Base-by-base conservation (phyloP, 768 basidiomycete species). In the Coprinellus aureogranulatus region DNA sequence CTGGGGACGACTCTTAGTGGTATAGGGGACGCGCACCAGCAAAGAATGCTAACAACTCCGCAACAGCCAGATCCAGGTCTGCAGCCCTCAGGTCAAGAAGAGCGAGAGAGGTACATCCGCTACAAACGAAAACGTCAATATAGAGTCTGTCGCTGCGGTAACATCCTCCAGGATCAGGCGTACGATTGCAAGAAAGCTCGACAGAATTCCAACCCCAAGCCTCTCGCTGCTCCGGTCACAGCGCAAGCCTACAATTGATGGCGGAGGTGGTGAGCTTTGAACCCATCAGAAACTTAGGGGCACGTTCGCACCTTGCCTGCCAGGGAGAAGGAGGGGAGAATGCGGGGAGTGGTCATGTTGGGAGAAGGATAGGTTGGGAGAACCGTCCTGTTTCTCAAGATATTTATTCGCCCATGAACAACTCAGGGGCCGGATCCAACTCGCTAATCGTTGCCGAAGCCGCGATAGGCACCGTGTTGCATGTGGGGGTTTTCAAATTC, bases 141-240 rank as follows among this genome's bases (percentile, higher is more conserved):
- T n/a, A 23, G 11, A 25, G 26, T n/a, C n/a, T n/a, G n/a, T n/a
- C n/a, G 20, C 23, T 25, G 48, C 61, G 39, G 52, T 58, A 58
- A 30, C n/a, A 25, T 31, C 48, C 12, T 10, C 47, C 20, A 50
- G 2, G 11, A 39, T 41, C 39, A 37, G 53, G 26, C 18, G 26
- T 28, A 92, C 90, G 90, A 90, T 72, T 90, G 86, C 62, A 94
- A 66, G 71, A 98, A 94, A 12, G 94, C 94, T 46, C 87, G 83
- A 69, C 93, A 94, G 69, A 98, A 93, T 70, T 93, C 88, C 62
- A 89, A 81, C 6, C 96, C 96, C 46, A 98, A 76, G 6, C 96
- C 96, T 65, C 90, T 81, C 12, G 94, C 96, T 54, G 88, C 96
- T 46, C 96, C 96, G 39, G 96, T 98, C 51, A 98, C 87, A 64